Evolutionary conservation across 2,329 filamentous ascomycete genomes (phyloP).

Genomic region (Trichoderma arundinaceum): DNA sequence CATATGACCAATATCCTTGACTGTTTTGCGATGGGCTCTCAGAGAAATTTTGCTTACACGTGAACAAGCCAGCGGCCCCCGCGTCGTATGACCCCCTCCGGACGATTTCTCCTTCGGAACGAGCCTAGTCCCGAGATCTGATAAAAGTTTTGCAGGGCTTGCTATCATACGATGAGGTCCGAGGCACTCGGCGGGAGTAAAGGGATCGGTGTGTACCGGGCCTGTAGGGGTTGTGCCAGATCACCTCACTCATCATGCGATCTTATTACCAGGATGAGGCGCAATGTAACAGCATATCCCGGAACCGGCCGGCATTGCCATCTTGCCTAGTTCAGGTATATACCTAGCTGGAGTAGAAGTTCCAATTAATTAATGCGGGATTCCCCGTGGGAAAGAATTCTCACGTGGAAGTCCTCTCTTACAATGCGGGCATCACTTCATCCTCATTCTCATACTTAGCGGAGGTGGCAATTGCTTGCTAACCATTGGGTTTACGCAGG

Average conservation of each 20-base stretch:
- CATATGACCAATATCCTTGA: neutral
- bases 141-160: neutral
- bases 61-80: neutral
- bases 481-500: neutral
- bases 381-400: constrained; percentile 16
- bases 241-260: constrained; percentile 28
- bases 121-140: constrained; percentile 16
- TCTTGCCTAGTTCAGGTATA: neutral
- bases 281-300: constrained; percentile 9
- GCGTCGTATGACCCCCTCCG: constrained; percentile 20
- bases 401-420: neutral
- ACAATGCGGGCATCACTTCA: constrained; percentile 16
- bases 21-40: neutral
- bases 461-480: neutral
- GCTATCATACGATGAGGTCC: constrained; percentile 7
- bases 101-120: neutral
- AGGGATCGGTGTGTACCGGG: neutral
- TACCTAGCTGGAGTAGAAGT: neutral
- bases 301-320: neutral
- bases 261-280: neutral
- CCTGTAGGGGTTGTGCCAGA: neutral
- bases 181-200: neutral
- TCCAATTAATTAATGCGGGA: constrained; percentile 3
- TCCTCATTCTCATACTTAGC: neutral
- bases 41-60: constrained; percentile 7